Evolutionary conservation across 257 asterid species (phyloP).

Genomic region (Solanum virginianum): DNA sequence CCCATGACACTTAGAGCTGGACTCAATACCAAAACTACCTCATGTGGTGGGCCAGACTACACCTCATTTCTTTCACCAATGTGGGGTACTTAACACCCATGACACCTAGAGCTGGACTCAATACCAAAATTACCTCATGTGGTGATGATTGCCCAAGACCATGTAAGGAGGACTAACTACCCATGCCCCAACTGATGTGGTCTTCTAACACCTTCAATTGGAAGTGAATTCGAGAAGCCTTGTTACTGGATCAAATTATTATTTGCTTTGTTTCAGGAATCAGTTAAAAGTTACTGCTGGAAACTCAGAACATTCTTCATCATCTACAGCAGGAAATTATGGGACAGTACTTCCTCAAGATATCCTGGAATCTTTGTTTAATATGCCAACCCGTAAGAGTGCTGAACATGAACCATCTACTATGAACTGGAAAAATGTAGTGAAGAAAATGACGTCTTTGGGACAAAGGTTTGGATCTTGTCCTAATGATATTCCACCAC

Average conservation of each 20-base stretch:
- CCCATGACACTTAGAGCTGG: not conserved
- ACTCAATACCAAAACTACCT: not conserved
- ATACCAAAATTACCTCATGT: not conserved
- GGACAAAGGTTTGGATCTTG: slow-evolving; percentile 36
- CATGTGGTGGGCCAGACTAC: not conserved
- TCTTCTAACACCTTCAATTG: not conserved
- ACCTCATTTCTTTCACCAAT: not conserved
- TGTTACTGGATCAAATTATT: not conserved
- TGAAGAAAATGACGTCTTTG: slow-evolving; percentile 60
- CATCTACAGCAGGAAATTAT: slow-evolving; percentile 19
- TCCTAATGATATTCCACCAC: slow-evolving; percentile 22
- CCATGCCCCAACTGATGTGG: not conserved
- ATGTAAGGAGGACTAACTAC: not conserved
- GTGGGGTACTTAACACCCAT: not conserved
- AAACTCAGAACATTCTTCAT: slow-evolving; percentile 15
- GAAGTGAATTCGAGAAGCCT: not conserved
- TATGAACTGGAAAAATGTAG: slow-evolving; percentile 90
- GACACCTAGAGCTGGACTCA: not conserved
- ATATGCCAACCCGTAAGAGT: slow-evolving; percentile 70
- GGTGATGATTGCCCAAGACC: not conserved
- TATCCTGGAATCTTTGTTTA: slow-evolving; percentile 71
- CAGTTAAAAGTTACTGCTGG: slow-evolving; percentile 24
- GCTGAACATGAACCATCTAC: slow-evolving; percentile 64
- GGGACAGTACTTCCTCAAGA: slow-evolving; percentile 60
- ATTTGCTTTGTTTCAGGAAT: slow-evolving; percentile 35